Conservation (phyloP, 768 basidiomycete species). For the Auriculariales sp. region DNA sequence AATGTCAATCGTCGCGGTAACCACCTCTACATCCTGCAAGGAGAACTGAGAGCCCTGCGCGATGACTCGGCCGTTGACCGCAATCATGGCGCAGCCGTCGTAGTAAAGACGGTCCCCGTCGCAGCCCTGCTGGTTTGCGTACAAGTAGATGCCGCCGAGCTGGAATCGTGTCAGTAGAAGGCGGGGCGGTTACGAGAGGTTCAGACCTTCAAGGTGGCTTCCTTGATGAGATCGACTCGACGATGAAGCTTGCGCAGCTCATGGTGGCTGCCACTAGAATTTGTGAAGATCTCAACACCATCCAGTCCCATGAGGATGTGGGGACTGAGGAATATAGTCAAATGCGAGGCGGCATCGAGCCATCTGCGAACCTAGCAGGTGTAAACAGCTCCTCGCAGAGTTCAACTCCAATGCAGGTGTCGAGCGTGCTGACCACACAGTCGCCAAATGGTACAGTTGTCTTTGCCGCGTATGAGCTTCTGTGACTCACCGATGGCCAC, state of each 20-base stretch:
- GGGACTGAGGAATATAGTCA: slow-evolving; percentile 37
- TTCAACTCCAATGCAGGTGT: slow-evolving; percentile 95
- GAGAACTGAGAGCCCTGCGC: slow-evolving; percentile 98
- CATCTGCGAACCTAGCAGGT: slow-evolving; percentile 62
- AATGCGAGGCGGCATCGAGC: not conserved
- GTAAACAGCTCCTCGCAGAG: slow-evolving; percentile 97
- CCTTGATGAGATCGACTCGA: slow-evolving; percentile 88
- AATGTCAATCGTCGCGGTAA: slow-evolving; percentile 92
- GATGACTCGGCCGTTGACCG: slow-evolving; percentile 80
- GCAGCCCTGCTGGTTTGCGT: slow-evolving; percentile 98
- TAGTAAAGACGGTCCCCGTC: slow-evolving; percentile 97
- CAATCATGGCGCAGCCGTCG: slow-evolving; percentile 94
- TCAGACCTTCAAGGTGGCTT: slow-evolving; percentile 82
- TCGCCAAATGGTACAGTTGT: slow-evolving; percentile 96
- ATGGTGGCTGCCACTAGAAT: slow-evolving; percentile 96
- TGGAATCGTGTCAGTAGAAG: slow-evolving; percentile 16
- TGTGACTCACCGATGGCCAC: slow-evolving; percentile 15
- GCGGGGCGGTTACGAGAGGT: not conserved
- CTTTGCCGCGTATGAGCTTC: no score
- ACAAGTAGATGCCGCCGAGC: slow-evolving; percentile 94
- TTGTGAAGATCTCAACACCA: slow-evolving; percentile 97
- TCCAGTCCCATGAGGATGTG: slow-evolving; percentile 97
- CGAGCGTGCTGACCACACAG: slow-evolving; percentile 80
- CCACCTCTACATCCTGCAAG: slow-evolving; percentile 87
- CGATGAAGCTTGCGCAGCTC: slow-evolving; percentile 91